Percentiles rank a stretch among this genome's conserved stretches.
These are phyloP conservation scores for Cryptosporidium muris DNA, from an alignment of 169 alveolate genomes.

Conservation along the genomic window DNA sequence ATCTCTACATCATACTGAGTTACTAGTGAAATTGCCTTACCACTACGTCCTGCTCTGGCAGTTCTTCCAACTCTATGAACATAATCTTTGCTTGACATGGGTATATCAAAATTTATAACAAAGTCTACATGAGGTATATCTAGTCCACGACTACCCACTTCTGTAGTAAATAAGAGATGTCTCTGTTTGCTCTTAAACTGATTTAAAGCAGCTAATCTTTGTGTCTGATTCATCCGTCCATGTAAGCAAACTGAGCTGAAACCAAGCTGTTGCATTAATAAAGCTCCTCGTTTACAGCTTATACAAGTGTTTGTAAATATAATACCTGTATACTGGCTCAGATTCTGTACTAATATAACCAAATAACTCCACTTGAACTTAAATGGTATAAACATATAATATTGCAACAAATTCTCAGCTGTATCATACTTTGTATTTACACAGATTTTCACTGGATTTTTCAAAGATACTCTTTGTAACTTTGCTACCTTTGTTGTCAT, in stretches of 20 bases:
- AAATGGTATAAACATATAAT: constrained; percentile 92
- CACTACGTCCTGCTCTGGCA: constrained; percentile 98
- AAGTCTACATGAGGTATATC: constrained; percentile 97
- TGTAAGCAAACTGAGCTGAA: constrained; percentile 91
- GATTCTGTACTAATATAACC: constrained; percentile 84
- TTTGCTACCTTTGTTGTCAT: constrained; percentile 97
- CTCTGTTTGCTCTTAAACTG: constrained; percentile 84
- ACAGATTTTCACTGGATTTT: constrained; percentile 93
- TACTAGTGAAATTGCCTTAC: constrained; percentile 94
- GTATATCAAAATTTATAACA: constrained; percentile 97
- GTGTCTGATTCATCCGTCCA: constrained; percentile 95
- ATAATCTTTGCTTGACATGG: constrained; percentile 92
- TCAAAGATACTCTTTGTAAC: constrained; percentile 94
- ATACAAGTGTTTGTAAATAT: constrained; percentile 94
- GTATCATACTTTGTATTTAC: constrained; percentile 90
- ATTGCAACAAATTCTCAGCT: constrained; percentile 89
- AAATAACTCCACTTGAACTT: constrained; percentile 93
- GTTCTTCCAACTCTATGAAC: constrained; percentile 99
- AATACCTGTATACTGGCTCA: constrained; percentile 84
- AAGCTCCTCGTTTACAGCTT: constrained; percentile 86
- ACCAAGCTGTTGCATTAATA: constrained; percentile 88
- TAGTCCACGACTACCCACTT: constrained; percentile 99
- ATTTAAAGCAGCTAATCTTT: constrained; percentile 92
- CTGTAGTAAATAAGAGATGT: constrained; percentile 83
- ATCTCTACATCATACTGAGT: constrained; percentile 94